Evolutionary conservation across 495 filamentous ascomycete genomes (phyloP), one percentile per base, ranked within the genome.

Genomic region (Podospora tetraspora): DNA sequence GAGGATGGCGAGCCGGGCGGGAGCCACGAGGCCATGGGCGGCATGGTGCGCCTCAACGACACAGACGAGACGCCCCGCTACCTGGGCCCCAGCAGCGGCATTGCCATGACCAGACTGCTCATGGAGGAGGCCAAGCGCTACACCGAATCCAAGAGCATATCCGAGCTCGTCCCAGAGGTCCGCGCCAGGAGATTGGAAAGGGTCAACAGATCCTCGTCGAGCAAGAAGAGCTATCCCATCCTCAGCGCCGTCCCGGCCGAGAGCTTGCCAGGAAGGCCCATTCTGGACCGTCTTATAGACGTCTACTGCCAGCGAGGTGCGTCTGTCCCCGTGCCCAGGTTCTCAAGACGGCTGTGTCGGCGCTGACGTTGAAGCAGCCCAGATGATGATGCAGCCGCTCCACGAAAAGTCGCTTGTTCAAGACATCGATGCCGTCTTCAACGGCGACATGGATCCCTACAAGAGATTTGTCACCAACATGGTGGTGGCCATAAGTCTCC

Each of bases 51-150:
- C 22, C 87, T 97, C 61, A 85, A 88, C 66, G 89, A 93, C 68
- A 88, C 89, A 59, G 91, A 95, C 71, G 93, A 95, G 76, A 86
- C 85, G 19, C 83, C 92, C 12, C 89, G 93, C 67, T 98, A 93
- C 73, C 83, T 98, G 13, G 94, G 94, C 0, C 89, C 94, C 12
- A 94, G 92, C 12, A 97, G 94, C 76, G 94, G 94, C 68, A 94
- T 96, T 75, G 92, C 92, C 69, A 94, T 98, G 80, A 94, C 93
- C 21, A 87, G 94, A 37, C 80, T 97, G 72, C 91, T 98, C 29
- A 96, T 98, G 88, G 93, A 97, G 75, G 87, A 96, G 73, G 94
- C 94, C 59, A 98, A 94, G 73, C 89, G 91, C 68, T 92, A 91
- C 69, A 93, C 90, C 32, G 89, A 92, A 67, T 87, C 90, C 3